phyloP scores from a whole-genome alignment of 2,329 filamentous ascomycete species.

The Microcyclosporella mali region DNA sequence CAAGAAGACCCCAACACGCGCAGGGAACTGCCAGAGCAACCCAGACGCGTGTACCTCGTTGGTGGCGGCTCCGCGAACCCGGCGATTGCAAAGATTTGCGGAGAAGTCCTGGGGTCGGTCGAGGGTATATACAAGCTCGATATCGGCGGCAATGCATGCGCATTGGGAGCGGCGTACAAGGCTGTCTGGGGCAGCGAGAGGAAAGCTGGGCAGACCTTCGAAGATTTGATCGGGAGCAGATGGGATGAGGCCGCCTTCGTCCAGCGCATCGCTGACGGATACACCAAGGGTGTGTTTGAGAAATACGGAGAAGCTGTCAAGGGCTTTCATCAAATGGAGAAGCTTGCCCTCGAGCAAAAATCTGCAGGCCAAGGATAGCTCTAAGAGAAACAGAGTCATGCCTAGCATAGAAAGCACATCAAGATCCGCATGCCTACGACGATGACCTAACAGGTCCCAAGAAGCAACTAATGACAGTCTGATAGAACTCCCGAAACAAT shows the following conservation, averaged over 20 bases:
- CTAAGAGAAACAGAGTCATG: too few species aligned
- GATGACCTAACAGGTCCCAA: too few species aligned
- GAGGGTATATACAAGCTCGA: slow-evolving; percentile 93
- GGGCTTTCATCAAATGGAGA: slow-evolving; percentile 73
- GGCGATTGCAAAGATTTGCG: slow-evolving; percentile 77
- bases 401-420: too few species aligned
- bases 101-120: slow-evolving; percentile 78
- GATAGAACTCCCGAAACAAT: too few species aligned
- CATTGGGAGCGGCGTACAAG: slow-evolving; percentile 89
- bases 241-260: slow-evolving; percentile 85
- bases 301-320: slow-evolving; percentile 69
- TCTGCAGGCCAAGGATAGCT: too few species aligned
- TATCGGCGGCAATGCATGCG: slow-evolving; percentile 91
- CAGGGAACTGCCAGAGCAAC: slow-evolving; percentile 66
- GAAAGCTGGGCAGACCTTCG: slow-evolving; percentile 58
- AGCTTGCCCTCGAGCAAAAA: slow-evolving; percentile 47
- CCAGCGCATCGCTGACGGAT: slow-evolving; percentile 75
- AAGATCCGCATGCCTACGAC: too few species aligned
- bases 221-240: slow-evolving; percentile 73
- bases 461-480: too few species aligned
- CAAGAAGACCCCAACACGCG: slow-evolving; percentile 38
- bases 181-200: slow-evolving; percentile 86
- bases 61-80: slow-evolving; percentile 86
- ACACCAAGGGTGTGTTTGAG: slow-evolving; percentile 66
- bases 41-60: slow-evolving; percentile 85